Percentiles rank a stretch among this genome's conserved stretches.
Conservation (phyloP, 108 stramenopile species). For the Nannochloropsis salina region DNA sequence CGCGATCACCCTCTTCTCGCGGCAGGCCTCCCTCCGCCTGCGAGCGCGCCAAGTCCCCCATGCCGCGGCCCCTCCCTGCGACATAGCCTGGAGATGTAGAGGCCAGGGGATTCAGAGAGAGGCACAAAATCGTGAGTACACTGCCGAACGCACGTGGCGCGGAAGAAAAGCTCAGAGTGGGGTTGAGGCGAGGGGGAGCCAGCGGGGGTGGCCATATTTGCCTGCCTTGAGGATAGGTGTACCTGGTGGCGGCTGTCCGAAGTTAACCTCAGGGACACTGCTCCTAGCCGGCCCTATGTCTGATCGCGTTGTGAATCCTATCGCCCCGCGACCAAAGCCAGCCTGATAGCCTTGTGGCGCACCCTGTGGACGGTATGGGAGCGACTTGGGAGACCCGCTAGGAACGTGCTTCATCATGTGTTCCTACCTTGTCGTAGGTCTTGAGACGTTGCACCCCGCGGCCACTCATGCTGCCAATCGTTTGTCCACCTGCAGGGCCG, state of each 20-base stretch:
- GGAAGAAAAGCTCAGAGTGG: conserved; percentile 46
- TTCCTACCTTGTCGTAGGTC: not conserved
- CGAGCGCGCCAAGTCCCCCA: conserved; percentile 50
- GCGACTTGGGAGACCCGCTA: not conserved
- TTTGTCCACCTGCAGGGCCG: too few relatives aligned
- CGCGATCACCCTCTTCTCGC: conserved; percentile 22
- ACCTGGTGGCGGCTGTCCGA: conserved; percentile 27
- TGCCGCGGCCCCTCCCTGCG: conserved; percentile 71
- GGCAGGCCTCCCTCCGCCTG: conserved; percentile 37
- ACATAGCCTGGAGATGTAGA: conserved; percentile 72
- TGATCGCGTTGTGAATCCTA: conserved; percentile 90
- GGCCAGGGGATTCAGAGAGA: too few relatives aligned
- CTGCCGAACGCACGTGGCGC: too few relatives aligned
- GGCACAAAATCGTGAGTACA: too few relatives aligned
- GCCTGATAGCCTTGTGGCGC: conserved; percentile 69
- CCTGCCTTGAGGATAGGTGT: not conserved
- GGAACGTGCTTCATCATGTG: not conserved
- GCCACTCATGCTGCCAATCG: not conserved
- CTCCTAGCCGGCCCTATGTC: conserved; percentile 77
- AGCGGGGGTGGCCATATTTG: not conserved
- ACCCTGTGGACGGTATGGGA: not conserved
- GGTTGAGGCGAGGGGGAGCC: conserved; percentile 34
- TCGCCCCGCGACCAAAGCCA: conserved; percentile 90
- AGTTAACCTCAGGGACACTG: conserved; percentile 22
- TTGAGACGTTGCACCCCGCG: not conserved